Percentiles rank a stretch among this genome's conserved stretches.
Conservation (phyloP, 169 alveolate species). For the Plasmodium ovale region DNA sequence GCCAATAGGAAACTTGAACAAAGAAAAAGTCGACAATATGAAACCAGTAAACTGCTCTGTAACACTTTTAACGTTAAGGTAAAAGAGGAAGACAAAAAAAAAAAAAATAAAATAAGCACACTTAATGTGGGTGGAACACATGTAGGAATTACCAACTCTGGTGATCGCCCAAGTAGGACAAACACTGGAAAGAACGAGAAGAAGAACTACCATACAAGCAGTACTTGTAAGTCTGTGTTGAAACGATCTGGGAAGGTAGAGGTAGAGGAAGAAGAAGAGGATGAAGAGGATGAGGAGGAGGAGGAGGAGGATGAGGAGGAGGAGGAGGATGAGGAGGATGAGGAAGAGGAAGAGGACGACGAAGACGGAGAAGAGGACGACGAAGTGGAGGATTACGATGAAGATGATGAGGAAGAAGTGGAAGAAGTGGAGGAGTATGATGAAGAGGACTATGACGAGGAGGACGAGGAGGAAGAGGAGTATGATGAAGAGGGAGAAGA, state of each 20-base stretch:
- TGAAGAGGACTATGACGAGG: slow-evolving; percentile 2
- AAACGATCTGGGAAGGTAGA: not conserved
- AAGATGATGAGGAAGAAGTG: not conserved
- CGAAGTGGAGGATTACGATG: not conserved
- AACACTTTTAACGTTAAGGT: not conserved
- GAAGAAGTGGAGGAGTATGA: slow-evolving; percentile 5
- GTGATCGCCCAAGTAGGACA: too few relatives aligned
- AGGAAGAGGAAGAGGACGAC: not conserved
- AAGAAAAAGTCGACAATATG: not conserved
- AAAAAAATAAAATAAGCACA: slow-evolving; percentile 5
- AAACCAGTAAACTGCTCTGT: not conserved
- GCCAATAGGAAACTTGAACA: not conserved
- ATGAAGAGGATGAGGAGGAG: slow-evolving; percentile 2
- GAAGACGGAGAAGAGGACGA: slow-evolving; percentile 1
- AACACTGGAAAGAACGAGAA: too few relatives aligned
- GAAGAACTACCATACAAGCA: not conserved
- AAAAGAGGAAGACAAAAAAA: slow-evolving; percentile 28
- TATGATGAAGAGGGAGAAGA: slow-evolving; percentile 9
- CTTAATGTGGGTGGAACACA: not conserved
- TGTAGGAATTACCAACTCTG: too few relatives aligned
- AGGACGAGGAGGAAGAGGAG: not conserved
- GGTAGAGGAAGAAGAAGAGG: not conserved
- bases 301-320: not conserved
- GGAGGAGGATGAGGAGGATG: not conserved
- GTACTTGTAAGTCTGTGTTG: not conserved